phyloP scores from a whole-genome alignment of 495 filamentous ascomycete genomes.

The Talaromyces adpressus region DNA sequence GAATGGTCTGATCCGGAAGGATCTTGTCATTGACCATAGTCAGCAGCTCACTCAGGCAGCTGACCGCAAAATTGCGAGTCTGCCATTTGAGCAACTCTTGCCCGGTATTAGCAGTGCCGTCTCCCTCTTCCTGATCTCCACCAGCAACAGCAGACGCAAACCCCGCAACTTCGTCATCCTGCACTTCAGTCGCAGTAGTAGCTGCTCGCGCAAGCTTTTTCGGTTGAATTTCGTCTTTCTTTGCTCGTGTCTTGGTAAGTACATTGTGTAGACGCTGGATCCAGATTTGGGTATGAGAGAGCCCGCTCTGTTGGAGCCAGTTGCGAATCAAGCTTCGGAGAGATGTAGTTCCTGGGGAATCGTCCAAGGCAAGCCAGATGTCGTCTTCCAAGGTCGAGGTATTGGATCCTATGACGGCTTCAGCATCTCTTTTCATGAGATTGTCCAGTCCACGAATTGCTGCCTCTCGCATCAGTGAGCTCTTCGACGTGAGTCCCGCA shows the following conservation, averaged over 20 bases:
- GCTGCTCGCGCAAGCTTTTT: conserved; percentile 40
- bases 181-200: conserved; percentile 60
- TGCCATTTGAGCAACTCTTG: conserved; percentile 94
- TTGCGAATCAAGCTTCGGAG: conserved; percentile 77
- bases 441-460: conserved; percentile 88
- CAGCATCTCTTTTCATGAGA: conserved; percentile 85
- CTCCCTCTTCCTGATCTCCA: conserved; percentile 55
- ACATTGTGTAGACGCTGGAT: conserved; percentile 80
- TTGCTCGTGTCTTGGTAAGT: conserved; percentile 74
- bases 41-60: conserved; percentile 81
- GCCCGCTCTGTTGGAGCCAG: conserved; percentile 83
- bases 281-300: conserved; percentile 73
- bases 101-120: conserved; percentile 51
- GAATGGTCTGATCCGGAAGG: conserved; percentile 58
- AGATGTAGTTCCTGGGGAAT: conserved; percentile 62
- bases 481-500: conserved; percentile 60
- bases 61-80: conserved; percentile 89
- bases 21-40: conserved; percentile 66
- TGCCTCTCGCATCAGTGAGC: conserved; percentile 62
- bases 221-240: conserved; percentile 43
- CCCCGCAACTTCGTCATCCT: conserved; percentile 94
- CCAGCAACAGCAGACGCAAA: conserved; percentile 69
- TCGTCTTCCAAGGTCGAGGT: conserved; percentile 78
- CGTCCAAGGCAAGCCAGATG: conserved; percentile 82
- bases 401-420: conserved; percentile 66